A percentile compares a stretch with the other conserved stretches of the same genome.
Evolutionary conservation across 2,329 filamentous ascomycete species (phyloP).

Genomic region (Emergomyces pasteurianus): DNA sequence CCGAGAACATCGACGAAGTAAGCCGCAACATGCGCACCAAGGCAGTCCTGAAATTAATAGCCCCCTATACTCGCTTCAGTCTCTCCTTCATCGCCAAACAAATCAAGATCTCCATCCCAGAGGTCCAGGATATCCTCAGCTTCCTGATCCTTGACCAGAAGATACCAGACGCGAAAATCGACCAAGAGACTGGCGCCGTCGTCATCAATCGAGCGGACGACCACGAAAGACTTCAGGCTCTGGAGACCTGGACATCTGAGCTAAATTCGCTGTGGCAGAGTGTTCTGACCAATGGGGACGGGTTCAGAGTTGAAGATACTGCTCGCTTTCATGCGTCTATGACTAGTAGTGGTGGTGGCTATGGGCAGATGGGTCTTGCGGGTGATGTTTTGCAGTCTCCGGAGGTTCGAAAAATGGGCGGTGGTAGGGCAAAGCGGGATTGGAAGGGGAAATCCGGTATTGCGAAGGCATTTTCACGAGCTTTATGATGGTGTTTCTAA

Average conservation of each 20-base stretch:
- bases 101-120: conserved; percentile 69
- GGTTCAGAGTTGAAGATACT: conserved; percentile 40
- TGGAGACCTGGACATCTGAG: conserved; percentile 60
- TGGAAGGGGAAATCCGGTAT: conserved; percentile 14
- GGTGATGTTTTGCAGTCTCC: conserved; percentile 6
- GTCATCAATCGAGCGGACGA: conserved; percentile 67
- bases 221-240: conserved; percentile 55
- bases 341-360: conserved; percentile 21
- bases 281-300: conserved; percentile 67
- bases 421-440: conserved; percentile 5
- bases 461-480: conserved; percentile 8
- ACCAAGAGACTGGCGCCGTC: conserved; percentile 75
- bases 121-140: conserved; percentile 91
- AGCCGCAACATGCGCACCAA: conserved; percentile 97
- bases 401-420: conserved; percentile 7
- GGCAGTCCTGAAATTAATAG: conserved; percentile 83
- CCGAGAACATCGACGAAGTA: conserved; percentile 97
- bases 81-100: conserved; percentile 77
- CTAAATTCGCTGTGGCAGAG: conserved; percentile 57
- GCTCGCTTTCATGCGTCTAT: conserved; percentile 19
- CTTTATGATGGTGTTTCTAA: background rate
- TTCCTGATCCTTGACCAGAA: conserved; percentile 87
- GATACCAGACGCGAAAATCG: conserved; percentile 66
- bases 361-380: conserved; percentile 10
- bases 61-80: conserved; percentile 87